Evolutionary conservation across 2,329 filamentous ascomycete species (phyloP).

Genomic region (Colletotrichum paranaense): DNA sequence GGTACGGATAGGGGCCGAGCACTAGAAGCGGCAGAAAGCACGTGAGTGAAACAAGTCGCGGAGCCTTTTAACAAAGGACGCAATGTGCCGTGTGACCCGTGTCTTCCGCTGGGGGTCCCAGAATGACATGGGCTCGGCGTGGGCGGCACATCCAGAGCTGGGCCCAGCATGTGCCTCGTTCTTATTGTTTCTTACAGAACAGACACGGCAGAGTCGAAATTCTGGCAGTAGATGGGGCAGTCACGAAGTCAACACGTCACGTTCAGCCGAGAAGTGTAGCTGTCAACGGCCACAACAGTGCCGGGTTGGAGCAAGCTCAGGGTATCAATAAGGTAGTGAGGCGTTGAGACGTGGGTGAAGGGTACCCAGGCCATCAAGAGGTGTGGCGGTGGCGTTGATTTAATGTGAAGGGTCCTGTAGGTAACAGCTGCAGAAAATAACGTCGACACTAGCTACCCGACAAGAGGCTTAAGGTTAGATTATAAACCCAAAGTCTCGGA

Average conservation of each 20-base stretch:
- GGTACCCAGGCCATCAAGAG: no score
- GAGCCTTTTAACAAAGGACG: neutral
- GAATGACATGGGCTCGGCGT: neutral
- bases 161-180: neutral
- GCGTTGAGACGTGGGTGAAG: neutral
- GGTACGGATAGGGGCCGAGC: neutral
- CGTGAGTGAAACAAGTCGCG: neutral
- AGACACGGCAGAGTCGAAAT: neutral
- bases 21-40: neutral
- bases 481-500: neutral
- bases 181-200: neutral
- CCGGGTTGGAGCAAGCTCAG: neutral
- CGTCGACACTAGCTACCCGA: neutral
- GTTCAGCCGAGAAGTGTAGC: neutral
- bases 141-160: neutral
- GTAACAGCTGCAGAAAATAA: neutral
- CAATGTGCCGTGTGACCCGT: neutral
- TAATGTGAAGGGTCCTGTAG: neutral
- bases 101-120: neutral
- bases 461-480: no score
- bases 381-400: constrained; percentile 3
- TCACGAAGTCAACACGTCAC: neutral
- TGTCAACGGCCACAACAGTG: neutral
- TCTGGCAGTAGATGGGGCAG: neutral
- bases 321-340: neutral